Evolutionary conservation across 345 rosid genomes (phyloP).

Genomic region (Raphanus sativus): DNA sequence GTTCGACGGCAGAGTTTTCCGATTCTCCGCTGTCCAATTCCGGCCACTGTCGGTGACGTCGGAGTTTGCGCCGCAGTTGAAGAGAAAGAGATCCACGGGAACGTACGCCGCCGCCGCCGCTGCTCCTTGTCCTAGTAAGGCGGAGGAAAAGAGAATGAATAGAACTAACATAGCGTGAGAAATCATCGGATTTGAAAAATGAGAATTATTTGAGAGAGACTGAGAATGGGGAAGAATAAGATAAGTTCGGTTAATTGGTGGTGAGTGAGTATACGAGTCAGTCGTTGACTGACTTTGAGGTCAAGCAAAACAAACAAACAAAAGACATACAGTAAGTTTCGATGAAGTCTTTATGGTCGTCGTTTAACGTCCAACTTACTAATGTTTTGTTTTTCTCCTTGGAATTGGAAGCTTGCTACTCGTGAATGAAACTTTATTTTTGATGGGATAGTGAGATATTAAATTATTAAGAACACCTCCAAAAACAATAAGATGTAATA

Average conservation of each 20-base stretch:
- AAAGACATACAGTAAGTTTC: not conserved
- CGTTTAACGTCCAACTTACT: not conserved
- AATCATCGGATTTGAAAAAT: not conserved
- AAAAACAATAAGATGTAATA: no score
- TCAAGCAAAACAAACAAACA: not conserved
- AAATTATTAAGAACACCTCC: no score
- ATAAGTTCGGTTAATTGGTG: not conserved
- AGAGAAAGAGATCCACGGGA: slow-evolving; percentile 9
- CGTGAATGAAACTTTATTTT: not conserved
- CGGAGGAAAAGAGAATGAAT: not conserved
- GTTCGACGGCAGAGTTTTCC: not conserved
- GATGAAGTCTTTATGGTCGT: not conserved
- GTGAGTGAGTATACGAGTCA: slow-evolving; percentile 15
- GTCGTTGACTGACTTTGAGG: slow-evolving; percentile 21
- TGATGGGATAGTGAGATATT: no score
- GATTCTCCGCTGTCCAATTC: not conserved
- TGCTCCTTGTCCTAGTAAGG: not conserved
- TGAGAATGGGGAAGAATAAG: not conserved
- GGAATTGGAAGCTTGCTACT: not conserved
- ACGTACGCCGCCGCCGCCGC: not conserved
- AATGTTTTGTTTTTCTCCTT: not conserved
- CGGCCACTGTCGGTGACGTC: not conserved
- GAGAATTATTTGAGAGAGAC: not conserved
- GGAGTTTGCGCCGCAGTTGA: slow-evolving; percentile 22
- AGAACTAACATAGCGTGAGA: not conserved